Evolutionary conservation across 441 rosid species (phyloP).

Genomic region (Gossypium aridum): DNA sequence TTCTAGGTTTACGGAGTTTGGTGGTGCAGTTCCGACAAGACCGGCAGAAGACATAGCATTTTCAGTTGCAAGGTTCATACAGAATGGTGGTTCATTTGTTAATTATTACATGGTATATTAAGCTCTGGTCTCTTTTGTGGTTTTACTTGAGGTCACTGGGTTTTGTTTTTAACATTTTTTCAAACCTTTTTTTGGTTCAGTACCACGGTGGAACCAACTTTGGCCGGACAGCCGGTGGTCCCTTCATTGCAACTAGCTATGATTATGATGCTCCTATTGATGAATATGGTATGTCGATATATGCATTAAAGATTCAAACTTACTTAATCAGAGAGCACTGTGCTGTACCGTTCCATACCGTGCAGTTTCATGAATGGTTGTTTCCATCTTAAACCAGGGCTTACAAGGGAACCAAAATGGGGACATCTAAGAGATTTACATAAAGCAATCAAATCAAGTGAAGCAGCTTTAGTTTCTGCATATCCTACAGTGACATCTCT

Average conservation of each 20-base stretch:
- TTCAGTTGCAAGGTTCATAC: slow-evolving; percentile 51
- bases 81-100: slow-evolving; percentile 45
- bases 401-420: slow-evolving; percentile 46
- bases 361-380: neutral
- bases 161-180: neutral
- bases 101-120: slow-evolving; percentile 69
- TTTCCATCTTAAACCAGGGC: slow-evolving; percentile 27
- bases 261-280: slow-evolving; percentile 71
- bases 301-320: neutral
- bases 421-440: slow-evolving; percentile 51
- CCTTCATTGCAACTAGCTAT: slow-evolving; percentile 63
- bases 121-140: neutral
- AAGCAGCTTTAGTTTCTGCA: slow-evolving; percentile 43
- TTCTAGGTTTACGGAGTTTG: slow-evolving; percentile 46
- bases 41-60: slow-evolving; percentile 50
- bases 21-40: slow-evolving; percentile 46
- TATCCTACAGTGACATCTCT: slow-evolving; percentile 35
- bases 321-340: neutral
- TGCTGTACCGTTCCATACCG: neutral
- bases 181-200: slow-evolving; percentile 19
- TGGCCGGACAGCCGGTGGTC: slow-evolving; percentile 59
- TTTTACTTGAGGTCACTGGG: neutral
- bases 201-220: slow-evolving; percentile 75
- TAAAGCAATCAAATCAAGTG: slow-evolving; percentile 48
- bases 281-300: slow-evolving; percentile 48